phyloP scores from a whole-genome alignment of 768 basidiomycete species.

The Boletus bicolor region DNA sequence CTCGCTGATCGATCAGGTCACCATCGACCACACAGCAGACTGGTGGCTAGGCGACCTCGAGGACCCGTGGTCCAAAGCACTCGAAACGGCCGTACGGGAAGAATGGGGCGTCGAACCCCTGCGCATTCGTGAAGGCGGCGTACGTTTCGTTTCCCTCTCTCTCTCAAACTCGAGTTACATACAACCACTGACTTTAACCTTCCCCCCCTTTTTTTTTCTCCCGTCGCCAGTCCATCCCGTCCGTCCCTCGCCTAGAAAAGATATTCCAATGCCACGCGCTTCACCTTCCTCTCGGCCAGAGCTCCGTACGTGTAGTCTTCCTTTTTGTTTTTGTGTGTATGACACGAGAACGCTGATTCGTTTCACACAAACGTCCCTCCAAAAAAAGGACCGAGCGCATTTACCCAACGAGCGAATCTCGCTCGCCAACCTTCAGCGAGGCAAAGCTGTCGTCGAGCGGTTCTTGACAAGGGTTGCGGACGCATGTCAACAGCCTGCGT shows the following conservation, averaged over 20 bases:
- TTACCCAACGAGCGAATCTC: slow-evolving; percentile 91
- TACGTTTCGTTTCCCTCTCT: slow-evolving; percentile 35
- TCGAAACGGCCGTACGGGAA: slow-evolving; percentile 77
- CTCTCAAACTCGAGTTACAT: background rate
- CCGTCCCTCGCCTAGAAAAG: slow-evolving; percentile 90
- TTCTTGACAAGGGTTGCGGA: slow-evolving; percentile 59
- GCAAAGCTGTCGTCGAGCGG: slow-evolving; percentile 72
- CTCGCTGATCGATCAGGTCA: slow-evolving; percentile 53
- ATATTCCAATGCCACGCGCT: slow-evolving; percentile 85
- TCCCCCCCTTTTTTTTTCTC: too few species aligned
- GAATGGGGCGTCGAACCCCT: slow-evolving; percentile 88
- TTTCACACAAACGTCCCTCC: too few species aligned
- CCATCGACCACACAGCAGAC: slow-evolving; percentile 79
- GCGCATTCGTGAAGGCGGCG: slow-evolving; percentile 91
- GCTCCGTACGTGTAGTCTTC: slow-evolving; percentile 52
- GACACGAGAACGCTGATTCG: background rate
- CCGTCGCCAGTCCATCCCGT: slow-evolving; percentile 75
- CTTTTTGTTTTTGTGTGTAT: too few species aligned
- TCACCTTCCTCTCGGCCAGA: slow-evolving; percentile 93
- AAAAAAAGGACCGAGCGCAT: slow-evolving; percentile 75
- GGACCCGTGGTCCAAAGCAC: slow-evolving; percentile 79
- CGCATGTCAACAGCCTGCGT: background rate
- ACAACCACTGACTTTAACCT: background rate
- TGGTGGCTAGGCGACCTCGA: slow-evolving; percentile 96
- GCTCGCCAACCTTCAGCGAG: slow-evolving; percentile 72